Evolutionary conservation across 164 flowering plant species (phyloP).

Genomic region (Sextonia rubra): DNA sequence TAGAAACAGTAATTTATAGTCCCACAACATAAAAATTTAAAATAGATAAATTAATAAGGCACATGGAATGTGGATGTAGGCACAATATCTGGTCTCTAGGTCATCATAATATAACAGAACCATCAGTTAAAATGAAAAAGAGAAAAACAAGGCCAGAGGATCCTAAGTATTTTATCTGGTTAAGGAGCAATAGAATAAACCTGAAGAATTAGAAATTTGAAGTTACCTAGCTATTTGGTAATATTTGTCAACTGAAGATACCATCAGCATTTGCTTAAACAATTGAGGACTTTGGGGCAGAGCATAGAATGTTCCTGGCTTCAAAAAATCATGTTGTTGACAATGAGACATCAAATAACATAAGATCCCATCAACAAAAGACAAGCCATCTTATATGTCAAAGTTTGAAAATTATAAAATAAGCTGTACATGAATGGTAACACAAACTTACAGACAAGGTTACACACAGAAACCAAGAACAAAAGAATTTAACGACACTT

Average conservation of each 20-base stretch:
- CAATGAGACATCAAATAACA: slow-evolving; percentile 27
- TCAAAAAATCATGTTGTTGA: slow-evolving; percentile 35
- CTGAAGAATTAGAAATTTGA: neutral
- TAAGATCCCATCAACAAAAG: neutral
- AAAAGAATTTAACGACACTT: too few species aligned
- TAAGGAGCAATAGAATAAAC: too few species aligned
- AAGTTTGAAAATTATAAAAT: neutral
- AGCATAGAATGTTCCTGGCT: slow-evolving; percentile 98
- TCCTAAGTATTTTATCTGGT: too few species aligned
- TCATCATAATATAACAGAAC: neutral
- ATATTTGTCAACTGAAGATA: slow-evolving; percentile 83
- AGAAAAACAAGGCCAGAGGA: neutral
- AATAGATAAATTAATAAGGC: too few species aligned
- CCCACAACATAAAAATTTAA: too few species aligned
- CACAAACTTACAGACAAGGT: too few species aligned
- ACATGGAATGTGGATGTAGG: too few species aligned
- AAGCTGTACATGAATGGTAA: too few species aligned
- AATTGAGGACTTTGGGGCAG: slow-evolving; percentile 97
- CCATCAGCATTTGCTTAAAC: slow-evolving; percentile 97
- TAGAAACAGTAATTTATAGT: too few species aligned
- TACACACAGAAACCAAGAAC: too few species aligned
- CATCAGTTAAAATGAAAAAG: neutral
- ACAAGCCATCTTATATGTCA: neutral
- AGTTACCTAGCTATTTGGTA: slow-evolving; percentile 90
- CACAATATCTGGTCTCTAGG: too few species aligned